Percentiles rank a stretch among this genome's conserved stretches.
phyloP scores from a whole-genome alignment of 768 basidiomycete genomes.

The Naganishia randhawae region DNA sequence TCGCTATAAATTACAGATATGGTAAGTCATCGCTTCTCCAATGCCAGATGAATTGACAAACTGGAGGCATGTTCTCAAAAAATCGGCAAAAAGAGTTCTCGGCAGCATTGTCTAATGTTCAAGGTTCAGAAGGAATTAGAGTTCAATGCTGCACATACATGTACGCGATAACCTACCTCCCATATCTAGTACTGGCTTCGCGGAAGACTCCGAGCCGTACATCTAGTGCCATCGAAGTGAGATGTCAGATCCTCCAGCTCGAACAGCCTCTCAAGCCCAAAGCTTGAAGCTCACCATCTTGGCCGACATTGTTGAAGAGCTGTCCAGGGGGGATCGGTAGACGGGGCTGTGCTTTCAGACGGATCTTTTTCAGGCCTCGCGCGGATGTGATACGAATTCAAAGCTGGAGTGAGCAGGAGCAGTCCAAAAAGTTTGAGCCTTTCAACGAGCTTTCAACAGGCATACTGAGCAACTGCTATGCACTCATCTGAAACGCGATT shows the following conservation, averaged over 20 bases:
- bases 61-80: constrained; percentile 50
- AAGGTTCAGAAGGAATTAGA: not conserved
- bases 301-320: constrained; percentile 18
- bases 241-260: not conserved
- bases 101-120: constrained; percentile 58
- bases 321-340: not conserved
- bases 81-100: constrained; percentile 72
- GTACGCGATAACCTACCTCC: constrained; percentile 11
- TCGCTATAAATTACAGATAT: constrained; percentile 39
- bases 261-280: too few species aligned
- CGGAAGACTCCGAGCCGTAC: constrained; percentile 30
- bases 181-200: constrained; percentile 31
- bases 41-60: constrained; percentile 29
- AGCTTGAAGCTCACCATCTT: constrained; percentile 19
- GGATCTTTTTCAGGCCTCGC: not conserved
- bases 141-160: not conserved
- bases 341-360: not conserved
- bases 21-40: not conserved
- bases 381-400: too few species aligned
- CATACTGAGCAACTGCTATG: too few species aligned
- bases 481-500: constrained; percentile 8
- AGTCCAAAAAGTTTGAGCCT: too few species aligned
- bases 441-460: too few species aligned
- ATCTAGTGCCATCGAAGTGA: constrained; percentile 5
- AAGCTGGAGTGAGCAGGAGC: too few species aligned